phyloP scores from a whole-genome alignment of 306 rosid species.

The Quercus glauca region DNA sequence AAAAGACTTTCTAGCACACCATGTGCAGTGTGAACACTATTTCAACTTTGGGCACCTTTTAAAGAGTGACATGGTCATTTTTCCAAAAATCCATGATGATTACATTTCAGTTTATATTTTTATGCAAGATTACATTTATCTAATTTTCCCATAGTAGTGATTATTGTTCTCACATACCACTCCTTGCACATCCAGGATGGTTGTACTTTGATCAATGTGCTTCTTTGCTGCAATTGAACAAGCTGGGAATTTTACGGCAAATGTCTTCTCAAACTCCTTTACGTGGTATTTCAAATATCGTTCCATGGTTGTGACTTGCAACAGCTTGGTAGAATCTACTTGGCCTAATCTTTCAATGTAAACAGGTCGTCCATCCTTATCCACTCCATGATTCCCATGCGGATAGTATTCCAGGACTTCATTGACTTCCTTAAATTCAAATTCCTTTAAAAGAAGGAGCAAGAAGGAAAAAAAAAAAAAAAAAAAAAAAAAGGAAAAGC shows the following conservation, averaged over 20 bases:
- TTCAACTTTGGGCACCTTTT: not conserved
- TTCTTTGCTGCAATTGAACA: conserved; percentile 86
- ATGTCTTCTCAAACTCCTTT: conserved; percentile 80
- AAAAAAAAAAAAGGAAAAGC: not conserved
- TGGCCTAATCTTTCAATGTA: conserved; percentile 80
- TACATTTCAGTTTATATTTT: not conserved
- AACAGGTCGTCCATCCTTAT: conserved; percentile 90
- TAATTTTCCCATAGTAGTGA: not conserved
- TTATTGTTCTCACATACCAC: conserved; percentile 60
- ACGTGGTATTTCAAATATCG: conserved; percentile 83
- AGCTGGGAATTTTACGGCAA: conserved; percentile 74
- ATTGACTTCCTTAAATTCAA: conserved; percentile 67
- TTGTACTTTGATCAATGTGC: conserved; percentile 94
- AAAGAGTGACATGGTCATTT: not conserved
- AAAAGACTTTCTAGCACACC: no score
- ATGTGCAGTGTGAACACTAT: not conserved
- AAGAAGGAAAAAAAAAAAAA: not conserved
- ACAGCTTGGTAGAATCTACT: conserved; percentile 63
- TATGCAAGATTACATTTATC: not conserved
- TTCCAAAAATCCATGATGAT: not conserved
- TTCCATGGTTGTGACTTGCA: conserved; percentile 88
- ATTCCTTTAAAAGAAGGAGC: conserved; percentile 46
- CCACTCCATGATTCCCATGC: conserved; percentile 93
- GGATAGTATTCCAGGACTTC: conserved; percentile 79
- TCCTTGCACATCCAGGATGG: conserved; percentile 93